phyloP scores from a whole-genome alignment of 495 filamentous ascomycete genomes.

The Hypoxylon crocopeplum region DNA sequence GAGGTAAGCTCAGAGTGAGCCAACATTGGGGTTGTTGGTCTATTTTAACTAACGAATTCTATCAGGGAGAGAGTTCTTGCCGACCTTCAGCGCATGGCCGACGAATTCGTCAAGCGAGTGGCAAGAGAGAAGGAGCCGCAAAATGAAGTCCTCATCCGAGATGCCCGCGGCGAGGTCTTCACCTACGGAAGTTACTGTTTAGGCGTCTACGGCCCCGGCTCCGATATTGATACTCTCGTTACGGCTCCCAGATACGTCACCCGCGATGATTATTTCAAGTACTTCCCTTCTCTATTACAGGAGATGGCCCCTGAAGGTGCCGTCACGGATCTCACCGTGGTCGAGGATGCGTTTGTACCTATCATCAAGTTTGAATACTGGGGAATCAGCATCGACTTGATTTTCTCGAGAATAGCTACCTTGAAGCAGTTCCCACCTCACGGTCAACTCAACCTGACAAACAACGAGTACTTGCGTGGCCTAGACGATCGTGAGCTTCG shows the following conservation, averaged over 20 bases:
- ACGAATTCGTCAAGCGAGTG: constrained; percentile 85
- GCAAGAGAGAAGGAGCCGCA: constrained; percentile 73
- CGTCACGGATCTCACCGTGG: constrained; percentile 83
- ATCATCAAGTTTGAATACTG: constrained; percentile 94
- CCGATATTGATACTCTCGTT: constrained; percentile 96
- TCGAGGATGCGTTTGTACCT: constrained; percentile 89
- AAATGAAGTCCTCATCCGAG: constrained; percentile 75
- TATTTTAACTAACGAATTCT: constrained; percentile 11
- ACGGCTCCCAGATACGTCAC: constrained; percentile 86
- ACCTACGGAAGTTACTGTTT: constrained; percentile 94
- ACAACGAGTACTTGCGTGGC: constrained; percentile 83
- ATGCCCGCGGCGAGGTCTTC: constrained; percentile 87
- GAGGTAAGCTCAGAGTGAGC: constrained; percentile 56
- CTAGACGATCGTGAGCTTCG: constrained; percentile 85
- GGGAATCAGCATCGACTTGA: constrained; percentile 92
- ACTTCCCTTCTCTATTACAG: constrained; percentile 78
- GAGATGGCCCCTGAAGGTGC: constrained; percentile 75
- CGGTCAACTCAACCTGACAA: constrained; percentile 69
- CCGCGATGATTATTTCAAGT: constrained; percentile 87
- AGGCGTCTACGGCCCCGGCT: constrained; percentile 92
- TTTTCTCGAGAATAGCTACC: constrained; percentile 80
- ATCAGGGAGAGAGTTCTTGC: constrained; percentile 61
- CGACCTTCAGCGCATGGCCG: constrained; percentile 75
- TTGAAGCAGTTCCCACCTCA: constrained; percentile 73
- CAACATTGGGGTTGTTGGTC: background rate